These are phyloP conservation scores for Bretschneidera sinensis DNA, from an alignment of 345 rosid genomes.

Conservation along the genomic window DNA sequence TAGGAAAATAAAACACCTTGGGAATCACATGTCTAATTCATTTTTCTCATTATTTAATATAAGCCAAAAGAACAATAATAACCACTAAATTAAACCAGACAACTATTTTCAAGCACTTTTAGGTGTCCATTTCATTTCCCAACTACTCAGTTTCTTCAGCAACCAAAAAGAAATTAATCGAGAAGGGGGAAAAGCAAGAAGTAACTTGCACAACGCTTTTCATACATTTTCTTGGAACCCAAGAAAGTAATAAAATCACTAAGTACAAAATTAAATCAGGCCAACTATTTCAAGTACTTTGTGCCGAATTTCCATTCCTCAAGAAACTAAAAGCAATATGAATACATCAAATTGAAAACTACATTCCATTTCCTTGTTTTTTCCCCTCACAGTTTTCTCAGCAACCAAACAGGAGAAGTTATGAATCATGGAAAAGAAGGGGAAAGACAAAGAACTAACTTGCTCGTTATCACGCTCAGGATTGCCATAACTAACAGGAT, in stretches of 20 bases:
- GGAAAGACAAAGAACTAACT: constrained; percentile 34
- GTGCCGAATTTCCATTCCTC: background rate
- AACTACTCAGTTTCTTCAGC: background rate
- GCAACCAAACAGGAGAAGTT: background rate
- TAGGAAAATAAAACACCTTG: background rate
- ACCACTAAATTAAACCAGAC: background rate
- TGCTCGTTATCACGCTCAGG: constrained; percentile 87
- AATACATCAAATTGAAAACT: background rate
- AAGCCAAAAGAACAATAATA: background rate
- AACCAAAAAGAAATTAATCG: background rate
- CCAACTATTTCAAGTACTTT: background rate
- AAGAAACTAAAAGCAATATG: background rate
- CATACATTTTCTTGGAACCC: background rate
- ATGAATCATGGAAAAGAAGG: background rate
- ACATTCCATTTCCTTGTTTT: background rate
- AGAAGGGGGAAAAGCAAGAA: background rate
- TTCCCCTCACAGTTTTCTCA: background rate
- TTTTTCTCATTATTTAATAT: background rate
- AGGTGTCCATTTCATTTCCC: too few relatives aligned
- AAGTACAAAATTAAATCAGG: background rate
- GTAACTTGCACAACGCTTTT: background rate
- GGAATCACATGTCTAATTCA: background rate
- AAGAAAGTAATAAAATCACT: background rate
- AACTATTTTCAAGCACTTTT: background rate
- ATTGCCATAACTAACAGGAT: constrained; percentile 68